Conservation (phyloP, 148 eudicot genomes). For the Arctostaphylos glauca region DNA sequence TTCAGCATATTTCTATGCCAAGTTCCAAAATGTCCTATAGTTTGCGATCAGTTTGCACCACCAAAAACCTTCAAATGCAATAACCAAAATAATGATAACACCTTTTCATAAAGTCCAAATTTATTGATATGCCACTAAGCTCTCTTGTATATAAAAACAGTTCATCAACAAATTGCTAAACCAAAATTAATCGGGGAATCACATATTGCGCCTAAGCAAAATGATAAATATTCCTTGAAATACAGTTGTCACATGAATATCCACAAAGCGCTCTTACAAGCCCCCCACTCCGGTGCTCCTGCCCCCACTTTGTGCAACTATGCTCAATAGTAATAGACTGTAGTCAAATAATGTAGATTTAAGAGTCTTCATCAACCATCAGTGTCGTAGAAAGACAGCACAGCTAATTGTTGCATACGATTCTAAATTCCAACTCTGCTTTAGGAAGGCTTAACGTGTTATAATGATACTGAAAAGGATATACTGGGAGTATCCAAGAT, state of each 20-base stretch:
- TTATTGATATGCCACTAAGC: too few relatives aligned
- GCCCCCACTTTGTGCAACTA: background rate
- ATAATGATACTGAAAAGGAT: constrained; percentile 1
- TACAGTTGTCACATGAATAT: background rate
- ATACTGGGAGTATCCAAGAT: background rate
- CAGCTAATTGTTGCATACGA: background rate
- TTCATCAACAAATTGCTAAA: background rate
- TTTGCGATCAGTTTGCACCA: background rate
- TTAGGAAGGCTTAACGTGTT: background rate
- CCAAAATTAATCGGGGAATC: background rate
- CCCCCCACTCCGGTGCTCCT: background rate
- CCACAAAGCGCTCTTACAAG: background rate
- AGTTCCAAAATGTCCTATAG: background rate
- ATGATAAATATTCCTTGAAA: background rate
- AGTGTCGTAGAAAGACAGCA: background rate
- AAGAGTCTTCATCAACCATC: background rate
- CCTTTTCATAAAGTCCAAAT: too few relatives aligned
- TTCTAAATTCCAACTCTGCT: background rate
- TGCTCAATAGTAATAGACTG: background rate
- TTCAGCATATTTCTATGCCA: background rate
- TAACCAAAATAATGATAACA: background rate
- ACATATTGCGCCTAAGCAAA: background rate
- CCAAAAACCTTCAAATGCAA: background rate
- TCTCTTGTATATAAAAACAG: background rate
- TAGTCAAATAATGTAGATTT: background rate